A percentile compares a stretch with the other conserved stretches of the same genome.
These are phyloP conservation scores for Diddensiella transvaalensis DNA, from an alignment of 805 yeast species.

Conservation along the genomic window DNA sequence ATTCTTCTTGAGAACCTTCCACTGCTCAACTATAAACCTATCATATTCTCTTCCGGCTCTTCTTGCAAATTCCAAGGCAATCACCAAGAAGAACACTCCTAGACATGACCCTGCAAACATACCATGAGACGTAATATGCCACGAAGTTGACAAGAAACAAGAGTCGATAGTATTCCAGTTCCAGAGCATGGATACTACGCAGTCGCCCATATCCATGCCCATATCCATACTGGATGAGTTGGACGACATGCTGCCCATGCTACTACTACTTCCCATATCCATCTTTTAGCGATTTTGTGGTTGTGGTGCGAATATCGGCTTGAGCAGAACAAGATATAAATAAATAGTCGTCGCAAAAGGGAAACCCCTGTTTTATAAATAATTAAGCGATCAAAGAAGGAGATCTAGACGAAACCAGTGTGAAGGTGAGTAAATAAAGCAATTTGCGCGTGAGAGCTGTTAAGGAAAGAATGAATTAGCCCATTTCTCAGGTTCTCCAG, in stretches of 20 bases:
- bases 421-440: too few species aligned
- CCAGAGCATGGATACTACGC: slow-evolving; percentile 57
- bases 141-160: slow-evolving; percentile 58
- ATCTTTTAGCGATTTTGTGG: too few species aligned
- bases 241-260: neutral
- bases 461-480: too few species aligned
- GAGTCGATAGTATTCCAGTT: slow-evolving; percentile 68
- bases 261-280: slow-evolving; percentile 15
- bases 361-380: too few species aligned
- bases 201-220: slow-evolving; percentile 22
- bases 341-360: too few species aligned
- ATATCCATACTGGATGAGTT: neutral
- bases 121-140: slow-evolving; percentile 59
- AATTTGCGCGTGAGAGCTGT: neutral
- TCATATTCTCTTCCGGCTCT: slow-evolving; percentile 48
- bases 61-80: slow-evolving; percentile 55
- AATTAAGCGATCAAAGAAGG: neutral
- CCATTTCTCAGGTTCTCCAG: neutral
- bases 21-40: slow-evolving; percentile 26
- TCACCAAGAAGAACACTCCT: slow-evolving; percentile 58
- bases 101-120: slow-evolving; percentile 73
- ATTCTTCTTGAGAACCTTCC: slow-evolving; percentile 12
- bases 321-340: neutral
- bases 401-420: neutral
- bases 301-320: too few species aligned